phyloP scores from a whole-genome alignment of 2,329 filamentous ascomycete genomes.

The Colletotrichum sp. region DNA sequence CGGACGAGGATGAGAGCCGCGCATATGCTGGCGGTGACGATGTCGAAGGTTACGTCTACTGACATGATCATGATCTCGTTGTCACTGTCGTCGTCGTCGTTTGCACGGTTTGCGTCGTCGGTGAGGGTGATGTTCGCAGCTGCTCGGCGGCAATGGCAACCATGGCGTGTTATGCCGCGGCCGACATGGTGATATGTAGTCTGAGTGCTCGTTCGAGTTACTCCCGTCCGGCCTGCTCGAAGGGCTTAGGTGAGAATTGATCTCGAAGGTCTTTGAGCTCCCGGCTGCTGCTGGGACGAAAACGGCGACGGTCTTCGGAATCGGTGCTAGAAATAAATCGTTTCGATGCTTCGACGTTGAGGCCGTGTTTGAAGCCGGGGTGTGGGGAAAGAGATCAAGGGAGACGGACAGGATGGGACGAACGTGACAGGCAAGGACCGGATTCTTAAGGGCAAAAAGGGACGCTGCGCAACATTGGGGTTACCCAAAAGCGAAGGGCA shows the following conservation, averaged over 20 bases:
- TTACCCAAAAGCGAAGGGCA: not conserved
- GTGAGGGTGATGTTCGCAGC: not conserved
- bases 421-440: not conserved
- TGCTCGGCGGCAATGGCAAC: constrained; percentile 10
- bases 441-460: not conserved
- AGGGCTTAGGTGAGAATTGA: not conserved
- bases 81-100: not conserved
- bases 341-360: not conserved
- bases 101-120: not conserved
- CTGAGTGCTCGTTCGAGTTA: not conserved
- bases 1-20: constrained; percentile 31
- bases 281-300: not conserved
- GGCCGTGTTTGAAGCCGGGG: not conserved
- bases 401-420: not conserved
- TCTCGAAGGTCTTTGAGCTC: not conserved
- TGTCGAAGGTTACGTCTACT: constrained; percentile 29
- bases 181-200: constrained; percentile 1
- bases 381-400: not conserved
- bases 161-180: constrained; percentile 2
- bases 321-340: not conserved
- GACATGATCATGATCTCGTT: constrained; percentile 24
- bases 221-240: not conserved
- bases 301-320: not conserved
- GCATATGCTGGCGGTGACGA: constrained; percentile 31
- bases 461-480: not conserved